These are phyloP conservation scores for Penicillium sp. DNA, from an alignment of 2,329 filamentous ascomycete species.

Conservation along the genomic window DNA sequence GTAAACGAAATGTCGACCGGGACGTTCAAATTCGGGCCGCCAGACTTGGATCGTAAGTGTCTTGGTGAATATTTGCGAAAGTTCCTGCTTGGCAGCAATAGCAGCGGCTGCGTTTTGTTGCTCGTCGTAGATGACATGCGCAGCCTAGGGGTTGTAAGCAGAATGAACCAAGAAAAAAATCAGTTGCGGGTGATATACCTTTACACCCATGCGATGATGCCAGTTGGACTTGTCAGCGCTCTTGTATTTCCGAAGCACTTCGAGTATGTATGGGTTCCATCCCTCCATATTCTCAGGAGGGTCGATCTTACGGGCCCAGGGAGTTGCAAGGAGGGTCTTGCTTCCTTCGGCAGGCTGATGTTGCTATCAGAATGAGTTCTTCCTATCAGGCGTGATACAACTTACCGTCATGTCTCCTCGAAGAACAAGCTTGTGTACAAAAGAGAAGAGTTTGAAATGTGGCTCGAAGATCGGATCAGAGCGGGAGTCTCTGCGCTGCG, in stretches of 20 bases:
- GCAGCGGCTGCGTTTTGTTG: constrained; percentile 52
- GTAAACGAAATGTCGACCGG: constrained; percentile 88
- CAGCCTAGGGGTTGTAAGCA: constrained; percentile 48
- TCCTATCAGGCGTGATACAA: constrained; percentile 19
- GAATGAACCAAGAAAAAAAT: constrained; percentile 16
- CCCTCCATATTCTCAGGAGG: constrained; percentile 50
- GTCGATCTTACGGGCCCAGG: constrained; percentile 54
- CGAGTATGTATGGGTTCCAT: constrained; percentile 62
- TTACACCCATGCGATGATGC: constrained; percentile 87
- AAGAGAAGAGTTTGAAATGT: constrained; percentile 83
- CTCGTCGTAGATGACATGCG: constrained; percentile 61
- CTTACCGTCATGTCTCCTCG: constrained; percentile 45
- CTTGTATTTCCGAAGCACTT: constrained; percentile 56
- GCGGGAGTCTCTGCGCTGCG: constrained; percentile 58
- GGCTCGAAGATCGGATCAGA: constrained; percentile 81
- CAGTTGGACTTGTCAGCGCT: constrained; percentile 86
- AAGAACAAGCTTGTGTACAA: constrained; percentile 76
- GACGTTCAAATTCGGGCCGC: constrained; percentile 83
- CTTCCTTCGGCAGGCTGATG: constrained; percentile 46
- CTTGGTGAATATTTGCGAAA: constrained; percentile 88
- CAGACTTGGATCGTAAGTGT: constrained; percentile 93
- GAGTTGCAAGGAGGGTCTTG: constrained; percentile 52
- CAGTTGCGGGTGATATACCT: constrained; percentile 48
- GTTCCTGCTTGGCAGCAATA: constrained; percentile 68
- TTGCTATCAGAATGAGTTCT: constrained; percentile 26